Evolutionary conservation across 208 protist genomes (phyloP).

Genomic region (Trypanosoma congolense): DNA sequence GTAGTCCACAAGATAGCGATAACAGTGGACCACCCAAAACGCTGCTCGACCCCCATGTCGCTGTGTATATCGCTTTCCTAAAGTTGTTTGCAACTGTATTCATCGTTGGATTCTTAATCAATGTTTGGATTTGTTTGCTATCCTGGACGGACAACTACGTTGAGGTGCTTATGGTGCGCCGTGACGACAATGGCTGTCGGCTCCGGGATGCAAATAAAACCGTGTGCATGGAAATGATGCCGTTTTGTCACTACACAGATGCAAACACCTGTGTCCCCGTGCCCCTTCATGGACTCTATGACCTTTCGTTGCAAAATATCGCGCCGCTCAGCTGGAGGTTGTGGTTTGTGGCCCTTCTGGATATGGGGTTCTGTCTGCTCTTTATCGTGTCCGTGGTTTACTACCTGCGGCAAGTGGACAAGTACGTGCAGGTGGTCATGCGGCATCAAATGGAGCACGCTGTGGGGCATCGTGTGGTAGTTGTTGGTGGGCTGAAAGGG

Average conservation of each 20-base stretch:
- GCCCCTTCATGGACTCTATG: slow-evolving; percentile 65
- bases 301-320: slow-evolving; percentile 77
- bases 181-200: slow-evolving; percentile 51
- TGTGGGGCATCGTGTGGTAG: slow-evolving; percentile 72
- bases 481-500: slow-evolving; percentile 51
- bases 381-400: slow-evolving; percentile 40
- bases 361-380: slow-evolving; percentile 54
- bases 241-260: slow-evolving; percentile 50
- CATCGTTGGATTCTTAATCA: slow-evolving; percentile 51
- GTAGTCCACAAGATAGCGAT: not conserved
- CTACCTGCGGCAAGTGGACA: slow-evolving; percentile 39
- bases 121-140: slow-evolving; percentile 67
- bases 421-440: slow-evolving; percentile 60
- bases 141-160: slow-evolving; percentile 40
- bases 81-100: slow-evolving; percentile 67
- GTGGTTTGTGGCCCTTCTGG: slow-evolving; percentile 52
- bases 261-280: slow-evolving; percentile 45
- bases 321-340: slow-evolving; percentile 46
- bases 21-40: slow-evolving; percentile 17
- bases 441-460: slow-evolving; percentile 51
- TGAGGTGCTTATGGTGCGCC: slow-evolving; percentile 29
- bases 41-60: slow-evolving; percentile 67
- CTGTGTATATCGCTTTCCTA: slow-evolving; percentile 74
- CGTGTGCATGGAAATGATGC: slow-evolving; percentile 36
- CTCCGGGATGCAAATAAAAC: slow-evolving; percentile 41